Conservation (phyloP, 2,329 filamentous ascomycete genomes). For the Hysterium pulicare region DNA sequence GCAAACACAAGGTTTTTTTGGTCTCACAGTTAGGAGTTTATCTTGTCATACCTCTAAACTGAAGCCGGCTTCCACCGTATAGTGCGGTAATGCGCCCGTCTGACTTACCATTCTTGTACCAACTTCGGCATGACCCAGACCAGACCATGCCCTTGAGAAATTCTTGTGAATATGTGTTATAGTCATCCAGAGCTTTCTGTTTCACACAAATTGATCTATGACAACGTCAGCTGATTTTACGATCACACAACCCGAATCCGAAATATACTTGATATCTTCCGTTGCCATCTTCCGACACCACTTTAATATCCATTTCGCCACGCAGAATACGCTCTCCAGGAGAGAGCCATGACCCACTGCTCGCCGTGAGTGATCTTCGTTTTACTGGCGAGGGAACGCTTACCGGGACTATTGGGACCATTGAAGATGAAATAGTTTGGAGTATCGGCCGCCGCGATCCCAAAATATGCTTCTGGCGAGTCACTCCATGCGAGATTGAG, state of each 20-base stretch:
- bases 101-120: conserved; percentile 3
- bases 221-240: too few relatives aligned
- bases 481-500: conserved; percentile 1
- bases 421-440: conserved; percentile 14
- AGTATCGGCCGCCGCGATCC: background rate
- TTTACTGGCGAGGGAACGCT: background rate
- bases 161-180: background rate
- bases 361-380: too few relatives aligned
- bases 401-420: conserved; percentile 10
- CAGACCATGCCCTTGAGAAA: conserved; percentile 2
- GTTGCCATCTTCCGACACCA: conserved; percentile 2
- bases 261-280: conserved; percentile 3
- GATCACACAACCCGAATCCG: too few relatives aligned
- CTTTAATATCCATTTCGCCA: conserved; percentile 1
- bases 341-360: too few relatives aligned
- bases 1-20: too few relatives aligned
- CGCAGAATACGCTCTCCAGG: background rate
- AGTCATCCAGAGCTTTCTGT: conserved; percentile 1
- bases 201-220: conserved; percentile 1
- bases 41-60: too few relatives aligned
- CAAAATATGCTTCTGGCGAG: conserved; percentile 2
- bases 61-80: background rate
- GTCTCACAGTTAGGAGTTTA: too few relatives aligned
- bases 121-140: conserved; percentile 3
- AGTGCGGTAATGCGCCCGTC: background rate